Percentiles rank a stretch among this genome's conserved stretches.
These are phyloP conservation scores for Stellera chamaejasme DNA, from an alignment of 345 rosid species.

Conservation along the genomic window DNA sequence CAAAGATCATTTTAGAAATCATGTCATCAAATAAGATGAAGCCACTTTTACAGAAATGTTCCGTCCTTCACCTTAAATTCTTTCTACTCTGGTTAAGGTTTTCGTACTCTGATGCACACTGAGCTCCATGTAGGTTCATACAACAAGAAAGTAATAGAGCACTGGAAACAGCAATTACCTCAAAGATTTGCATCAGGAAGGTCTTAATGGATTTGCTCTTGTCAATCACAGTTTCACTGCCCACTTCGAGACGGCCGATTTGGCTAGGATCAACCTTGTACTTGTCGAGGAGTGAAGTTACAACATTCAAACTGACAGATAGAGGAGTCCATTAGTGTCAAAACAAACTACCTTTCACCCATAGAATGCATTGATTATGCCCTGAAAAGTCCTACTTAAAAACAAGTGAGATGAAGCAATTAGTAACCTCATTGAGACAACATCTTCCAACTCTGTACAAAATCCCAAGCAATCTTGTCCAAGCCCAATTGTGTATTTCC, in stretches of 20 bases:
- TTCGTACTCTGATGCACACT: too few relatives aligned
- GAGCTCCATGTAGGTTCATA: too few relatives aligned
- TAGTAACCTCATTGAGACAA: slow-evolving; percentile 88
- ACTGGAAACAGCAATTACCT: slow-evolving; percentile 41
- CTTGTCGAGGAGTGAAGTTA: slow-evolving; percentile 84
- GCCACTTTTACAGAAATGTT: too few relatives aligned
- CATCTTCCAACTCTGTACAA: slow-evolving; percentile 98
- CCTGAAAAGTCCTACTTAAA: too few relatives aligned
- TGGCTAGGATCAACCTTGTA: slow-evolving; percentile 84
- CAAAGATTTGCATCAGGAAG: slow-evolving; percentile 96
- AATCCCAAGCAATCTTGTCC: slow-evolving; percentile 98
- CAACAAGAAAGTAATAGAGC: neutral
- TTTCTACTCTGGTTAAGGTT: too few relatives aligned
- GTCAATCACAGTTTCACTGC: slow-evolving; percentile 98
- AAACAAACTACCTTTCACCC: too few relatives aligned
- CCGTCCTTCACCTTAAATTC: too few relatives aligned
- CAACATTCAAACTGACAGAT: slow-evolving; percentile 70
- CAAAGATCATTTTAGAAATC: too few relatives aligned
- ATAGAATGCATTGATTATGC: too few relatives aligned
- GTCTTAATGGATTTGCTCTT: slow-evolving; percentile 99
- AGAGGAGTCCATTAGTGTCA: slow-evolving; percentile 7
- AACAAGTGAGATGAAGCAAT: too few relatives aligned
- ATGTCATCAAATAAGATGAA: neutral
- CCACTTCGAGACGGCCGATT: slow-evolving; percentile 97
- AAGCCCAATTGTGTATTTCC: slow-evolving; percentile 97